phyloP scores from a whole-genome alignment of 202 grass and related monocot species.

The Digitaria exilis region DNA sequence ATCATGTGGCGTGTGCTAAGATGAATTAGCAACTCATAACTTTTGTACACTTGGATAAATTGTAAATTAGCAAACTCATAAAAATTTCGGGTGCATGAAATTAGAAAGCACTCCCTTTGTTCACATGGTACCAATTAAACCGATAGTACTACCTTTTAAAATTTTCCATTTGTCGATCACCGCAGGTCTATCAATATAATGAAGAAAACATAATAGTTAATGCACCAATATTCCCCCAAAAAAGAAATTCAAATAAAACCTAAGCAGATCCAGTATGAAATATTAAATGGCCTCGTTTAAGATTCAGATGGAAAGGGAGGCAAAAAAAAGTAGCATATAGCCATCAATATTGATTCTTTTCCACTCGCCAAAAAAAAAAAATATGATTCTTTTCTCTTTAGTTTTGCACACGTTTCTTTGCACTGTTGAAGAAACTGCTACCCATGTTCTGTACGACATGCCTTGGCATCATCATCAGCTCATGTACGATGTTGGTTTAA shows the following conservation, averaged over 20 bases:
- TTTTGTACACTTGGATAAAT: neutral
- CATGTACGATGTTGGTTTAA: neutral
- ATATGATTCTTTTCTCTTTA: neutral
- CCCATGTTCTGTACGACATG: neutral
- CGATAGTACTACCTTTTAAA: neutral
- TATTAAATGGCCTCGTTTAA: neutral
- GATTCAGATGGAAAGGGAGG: neutral
- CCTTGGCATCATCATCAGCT: neutral
- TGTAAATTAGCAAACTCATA: neutral
- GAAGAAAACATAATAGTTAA: no score
- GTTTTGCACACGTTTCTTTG: slow-evolving; percentile 28
- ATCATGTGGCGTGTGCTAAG: no score
- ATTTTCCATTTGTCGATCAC: neutral
- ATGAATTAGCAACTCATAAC: no score
- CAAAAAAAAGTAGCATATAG: no score
- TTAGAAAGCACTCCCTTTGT: neutral
- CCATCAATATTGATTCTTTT: no score
- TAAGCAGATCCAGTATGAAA: neutral
- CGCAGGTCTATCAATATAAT: no score
- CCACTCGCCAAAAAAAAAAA: no score
- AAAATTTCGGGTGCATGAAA: neutral
- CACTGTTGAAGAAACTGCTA: neutral
- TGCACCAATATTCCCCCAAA: no score
- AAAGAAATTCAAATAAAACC: neutral
- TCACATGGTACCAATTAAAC: neutral